Conservation (phyloP, 2,329 filamentous ascomycete species). For the Cercospora canescens region DNA sequence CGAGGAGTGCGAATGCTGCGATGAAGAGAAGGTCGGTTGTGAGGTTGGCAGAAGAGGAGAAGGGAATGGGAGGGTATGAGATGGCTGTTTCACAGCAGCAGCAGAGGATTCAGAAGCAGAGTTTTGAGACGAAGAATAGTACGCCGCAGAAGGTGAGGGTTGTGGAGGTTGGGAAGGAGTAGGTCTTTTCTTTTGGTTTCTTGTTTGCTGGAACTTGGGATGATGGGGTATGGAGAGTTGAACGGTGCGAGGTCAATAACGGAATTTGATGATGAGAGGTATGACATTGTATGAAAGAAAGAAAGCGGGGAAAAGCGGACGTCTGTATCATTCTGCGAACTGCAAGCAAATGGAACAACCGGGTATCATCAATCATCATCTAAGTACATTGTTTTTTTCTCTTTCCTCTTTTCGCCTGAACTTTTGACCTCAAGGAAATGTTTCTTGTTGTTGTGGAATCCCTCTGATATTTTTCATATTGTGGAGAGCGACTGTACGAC, state of each 20-base stretch:
- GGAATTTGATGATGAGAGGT: neutral
- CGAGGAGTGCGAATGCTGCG: neutral
- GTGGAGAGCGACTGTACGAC: too few relatives aligned
- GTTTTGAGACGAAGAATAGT: conserved; percentile 23
- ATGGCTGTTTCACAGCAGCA: too few relatives aligned
- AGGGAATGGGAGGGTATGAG: neutral
- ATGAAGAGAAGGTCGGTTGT: conserved; percentile 3
- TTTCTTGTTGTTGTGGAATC: too few relatives aligned
- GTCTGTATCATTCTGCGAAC: neutral
- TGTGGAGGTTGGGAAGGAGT: conserved; percentile 14
- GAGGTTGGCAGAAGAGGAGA: conserved; percentile 26
- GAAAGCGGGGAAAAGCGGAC: too few relatives aligned
- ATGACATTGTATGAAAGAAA: too few relatives aligned
- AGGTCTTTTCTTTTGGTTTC: too few relatives aligned
- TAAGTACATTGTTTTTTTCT: neutral
- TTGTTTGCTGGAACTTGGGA: too few relatives aligned
- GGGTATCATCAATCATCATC: neutral
- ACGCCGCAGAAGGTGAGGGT: conserved; percentile 17
- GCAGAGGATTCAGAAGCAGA: conserved; percentile 3
- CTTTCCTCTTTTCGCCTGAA: neutral
- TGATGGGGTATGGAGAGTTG: too few relatives aligned
- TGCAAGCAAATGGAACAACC: neutral
- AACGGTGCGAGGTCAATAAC: too few relatives aligned
- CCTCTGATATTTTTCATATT: too few relatives aligned
- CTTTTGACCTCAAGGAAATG: neutral